Conservation (phyloP, 495 filamentous ascomycete species). For the Daldinia loculata region DNA sequence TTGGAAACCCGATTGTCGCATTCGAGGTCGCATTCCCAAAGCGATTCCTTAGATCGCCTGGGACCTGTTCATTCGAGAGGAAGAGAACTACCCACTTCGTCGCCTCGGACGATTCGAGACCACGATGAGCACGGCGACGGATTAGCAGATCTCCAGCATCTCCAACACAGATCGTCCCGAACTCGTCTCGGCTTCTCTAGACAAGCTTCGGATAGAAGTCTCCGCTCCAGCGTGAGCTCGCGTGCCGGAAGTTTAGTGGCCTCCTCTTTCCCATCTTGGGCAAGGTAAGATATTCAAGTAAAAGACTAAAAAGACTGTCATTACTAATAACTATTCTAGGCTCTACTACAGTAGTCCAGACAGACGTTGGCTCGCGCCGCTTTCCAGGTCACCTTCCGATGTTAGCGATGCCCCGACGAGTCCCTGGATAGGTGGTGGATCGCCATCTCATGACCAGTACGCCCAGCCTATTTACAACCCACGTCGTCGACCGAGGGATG, state of each 20-base stretch:
- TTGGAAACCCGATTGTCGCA: conserved; percentile 47
- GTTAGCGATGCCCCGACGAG: conserved; percentile 52
- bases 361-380: conserved; percentile 54
- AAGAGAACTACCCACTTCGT: conserved; percentile 38
- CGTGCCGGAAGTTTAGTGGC: conserved; percentile 63
- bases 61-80: conserved; percentile 48
- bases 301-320: not conserved
- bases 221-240: conserved; percentile 58
- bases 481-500: conserved; percentile 57
- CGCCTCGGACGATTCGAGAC: conserved; percentile 53
- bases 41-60: conserved; percentile 54
- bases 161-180: conserved; percentile 55
- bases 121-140: conserved; percentile 66
- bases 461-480: conserved; percentile 61
- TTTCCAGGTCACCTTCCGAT: conserved; percentile 53
- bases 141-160: conserved; percentile 58
- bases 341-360: conserved; percentile 66
- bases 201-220: conserved; percentile 55
- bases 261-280: conserved; percentile 70
- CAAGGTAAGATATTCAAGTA: conserved; percentile 51
- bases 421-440: conserved; percentile 49
- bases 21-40: conserved; percentile 49
- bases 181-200: conserved; percentile 56
- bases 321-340: conserved; percentile 35
- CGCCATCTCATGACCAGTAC: conserved; percentile 58